Conservation (phyloP, 441 rosid species). For the Arabidopsis lyrata region DNA sequence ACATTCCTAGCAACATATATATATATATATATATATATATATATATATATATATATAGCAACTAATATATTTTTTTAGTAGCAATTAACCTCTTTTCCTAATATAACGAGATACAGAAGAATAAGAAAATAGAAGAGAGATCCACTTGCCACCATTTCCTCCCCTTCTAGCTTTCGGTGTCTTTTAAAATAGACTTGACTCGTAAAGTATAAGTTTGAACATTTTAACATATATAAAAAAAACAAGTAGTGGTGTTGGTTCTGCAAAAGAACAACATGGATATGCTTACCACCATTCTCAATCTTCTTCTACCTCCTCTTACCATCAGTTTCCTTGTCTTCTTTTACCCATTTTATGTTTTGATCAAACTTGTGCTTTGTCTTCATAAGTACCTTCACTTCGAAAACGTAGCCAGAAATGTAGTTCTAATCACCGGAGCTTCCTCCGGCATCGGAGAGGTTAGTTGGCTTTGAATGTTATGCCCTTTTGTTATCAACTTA, state of each 20-base stretch:
- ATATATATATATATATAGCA: no score
- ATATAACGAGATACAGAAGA: no score
- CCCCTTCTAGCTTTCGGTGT: no score
- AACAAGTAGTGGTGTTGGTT: neutral
- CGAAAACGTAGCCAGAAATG: constrained; percentile 49
- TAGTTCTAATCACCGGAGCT: constrained; percentile 54
- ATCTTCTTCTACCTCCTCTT: constrained; percentile 46
- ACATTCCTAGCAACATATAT: no score
- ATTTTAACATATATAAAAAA: no score
- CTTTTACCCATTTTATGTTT: constrained; percentile 42
- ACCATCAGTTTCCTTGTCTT: constrained; percentile 19
- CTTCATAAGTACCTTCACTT: constrained; percentile 15
- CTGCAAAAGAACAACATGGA: constrained; percentile 27
- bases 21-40: no score
- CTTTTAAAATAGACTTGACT: no score
- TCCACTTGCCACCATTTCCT: no score
- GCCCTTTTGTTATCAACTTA: neutral
- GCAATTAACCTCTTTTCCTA: no score
- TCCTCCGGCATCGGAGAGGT: constrained; percentile 62
- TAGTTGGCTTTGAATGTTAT: neutral
- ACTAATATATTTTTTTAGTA: no score
- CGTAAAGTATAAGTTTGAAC: no score
- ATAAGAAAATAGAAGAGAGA: no score
- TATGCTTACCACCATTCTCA: constrained; percentile 32
- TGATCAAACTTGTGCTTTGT: constrained; percentile 29